Conservation (phyloP, 129 eudicot genomes). For the Scalesia atractyloides region DNA sequence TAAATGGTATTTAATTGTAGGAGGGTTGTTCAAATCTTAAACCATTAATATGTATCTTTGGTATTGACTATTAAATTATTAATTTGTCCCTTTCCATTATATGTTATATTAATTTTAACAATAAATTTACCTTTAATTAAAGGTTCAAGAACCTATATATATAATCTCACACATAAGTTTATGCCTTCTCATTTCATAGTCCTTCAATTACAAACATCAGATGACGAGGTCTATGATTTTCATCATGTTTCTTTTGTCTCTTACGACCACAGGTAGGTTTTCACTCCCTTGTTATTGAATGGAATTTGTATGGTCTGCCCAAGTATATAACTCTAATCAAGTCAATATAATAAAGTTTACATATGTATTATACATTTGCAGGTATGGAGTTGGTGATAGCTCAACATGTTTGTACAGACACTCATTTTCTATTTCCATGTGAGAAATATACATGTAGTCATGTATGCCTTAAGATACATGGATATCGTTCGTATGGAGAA, state of each 20-base stretch:
- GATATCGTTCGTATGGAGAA: neutral
- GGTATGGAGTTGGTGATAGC: slow-evolving; percentile 2
- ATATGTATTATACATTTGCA: neutral
- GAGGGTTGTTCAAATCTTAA: no score
- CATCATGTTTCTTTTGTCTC: neutral
- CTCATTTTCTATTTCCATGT: slow-evolving; percentile 11
- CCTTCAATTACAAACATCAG: neutral
- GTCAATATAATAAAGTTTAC: neutral
- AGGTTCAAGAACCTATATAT: neutral
- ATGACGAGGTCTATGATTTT: neutral
- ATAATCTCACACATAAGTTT: neutral
- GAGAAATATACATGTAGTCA: neutral
- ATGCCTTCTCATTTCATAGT: neutral
- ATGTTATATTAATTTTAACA: no score
- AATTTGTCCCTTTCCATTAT: no score
- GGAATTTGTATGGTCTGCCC: neutral
- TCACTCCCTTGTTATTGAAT: neutral
- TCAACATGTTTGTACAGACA: neutral
- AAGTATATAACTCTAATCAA: neutral
- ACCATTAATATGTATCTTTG: no score
- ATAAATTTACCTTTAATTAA: no score
- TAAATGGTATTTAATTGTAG: no score
- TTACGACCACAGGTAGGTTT: neutral
- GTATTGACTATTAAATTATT: no score
- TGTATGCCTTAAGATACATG: neutral